Evolutionary conservation across 768 basidiomycete genomes (phyloP), one percentile per base, ranked within the genome.

Genomic region (Megacollybia marginata): DNA sequence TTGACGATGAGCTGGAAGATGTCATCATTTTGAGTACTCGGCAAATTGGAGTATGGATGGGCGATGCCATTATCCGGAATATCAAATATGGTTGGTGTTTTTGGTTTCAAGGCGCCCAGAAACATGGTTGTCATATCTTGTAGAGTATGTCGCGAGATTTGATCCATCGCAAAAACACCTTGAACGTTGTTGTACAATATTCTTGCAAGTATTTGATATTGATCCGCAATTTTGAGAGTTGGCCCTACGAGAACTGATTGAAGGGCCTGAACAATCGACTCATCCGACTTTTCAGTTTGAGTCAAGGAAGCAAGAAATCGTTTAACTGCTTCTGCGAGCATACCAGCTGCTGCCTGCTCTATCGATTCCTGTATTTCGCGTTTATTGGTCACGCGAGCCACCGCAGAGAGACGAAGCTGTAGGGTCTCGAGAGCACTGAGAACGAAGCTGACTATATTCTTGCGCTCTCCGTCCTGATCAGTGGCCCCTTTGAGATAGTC

Each of bases 1-100:
- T 46, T 35, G 28, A 54, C 48, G 12, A 57, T 23, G 20, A 57
- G 44, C 28, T 52, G 42, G 47, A 57, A 56, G 48, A 56, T 47
- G 42, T 44, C 38, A 46, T 57, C 53, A 48, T 57, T 57, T 36
- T 57, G 48, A 20, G 50, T 52, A 28, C 33, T 33, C 23, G 50
- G 50, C 18, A 57, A 35, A 47, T 51, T 48, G 36, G 45, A 57
- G 47, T 57, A 57, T 9, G 53, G 55, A 45, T 54, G 55, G 11
- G 44, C 35, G 43, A 52, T 44, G 11, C 53, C 55, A 33, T 50
- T 16, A 47, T 52, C 31, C 4, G 55, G 50, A 38, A 56, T 56
- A 38, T 46, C 38, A 49, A 34, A 50, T 9, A 57, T 36, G 18
- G 50, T 54, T 18, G 43, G 53, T 20, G 32, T 50, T 47, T 42